Conservation (phyloP, 2,329 filamentous ascomycete genomes). For the Byssochlamys sp. region DNA sequence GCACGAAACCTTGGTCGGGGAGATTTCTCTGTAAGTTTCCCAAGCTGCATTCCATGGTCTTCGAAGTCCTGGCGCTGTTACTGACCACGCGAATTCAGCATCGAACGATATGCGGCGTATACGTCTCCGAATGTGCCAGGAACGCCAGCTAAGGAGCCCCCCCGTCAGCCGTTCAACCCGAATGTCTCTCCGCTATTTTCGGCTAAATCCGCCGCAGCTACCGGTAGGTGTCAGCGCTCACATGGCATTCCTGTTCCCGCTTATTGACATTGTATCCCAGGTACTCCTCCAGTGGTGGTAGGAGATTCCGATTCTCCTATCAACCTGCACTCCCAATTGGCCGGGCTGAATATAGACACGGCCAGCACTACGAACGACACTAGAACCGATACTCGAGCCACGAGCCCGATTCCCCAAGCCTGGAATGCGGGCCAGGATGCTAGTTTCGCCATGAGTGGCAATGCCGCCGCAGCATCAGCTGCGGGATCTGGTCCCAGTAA, state of each 20-base stretch:
- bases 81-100: constrained; percentile 6
- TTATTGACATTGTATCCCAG: background rate
- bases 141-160: background rate
- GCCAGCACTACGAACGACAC: background rate
- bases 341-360: background rate
- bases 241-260: constrained; percentile 1
- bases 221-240: background rate
- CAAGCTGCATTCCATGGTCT: background rate
- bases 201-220: background rate
- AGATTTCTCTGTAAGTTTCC: constrained; percentile 63
- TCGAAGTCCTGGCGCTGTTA: background rate
- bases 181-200: background rate
- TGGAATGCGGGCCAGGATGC: constrained; percentile 1
- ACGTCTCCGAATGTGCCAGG: background rate
- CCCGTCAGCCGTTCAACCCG: background rate
- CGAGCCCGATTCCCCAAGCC: background rate
- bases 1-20: constrained; percentile 73
- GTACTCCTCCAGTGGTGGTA: background rate
- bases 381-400: background rate
- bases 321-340: background rate
- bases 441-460: background rate
- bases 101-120: constrained; percentile 19
- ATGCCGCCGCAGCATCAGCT: constrained; percentile 2
- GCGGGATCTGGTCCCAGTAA: constrained; percentile 7
- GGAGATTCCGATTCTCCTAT: background rate